Base-by-base conservation (phyloP, 495 filamentous ascomycete genomes). In the Gamarada debralockiae region DNA sequence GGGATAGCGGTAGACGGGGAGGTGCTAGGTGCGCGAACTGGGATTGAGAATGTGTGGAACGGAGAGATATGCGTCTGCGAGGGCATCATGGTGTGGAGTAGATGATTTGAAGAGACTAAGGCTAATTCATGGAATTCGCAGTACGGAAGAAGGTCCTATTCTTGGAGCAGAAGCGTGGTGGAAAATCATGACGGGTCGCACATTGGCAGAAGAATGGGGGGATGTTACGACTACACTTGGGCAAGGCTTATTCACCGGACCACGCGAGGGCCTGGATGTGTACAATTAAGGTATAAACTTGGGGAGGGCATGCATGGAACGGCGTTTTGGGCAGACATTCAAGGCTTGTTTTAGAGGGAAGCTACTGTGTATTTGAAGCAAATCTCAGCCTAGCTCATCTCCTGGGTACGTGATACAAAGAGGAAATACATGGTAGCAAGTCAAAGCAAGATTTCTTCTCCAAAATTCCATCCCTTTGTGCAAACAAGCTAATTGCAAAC, bases 121-220 rank as follows among this genome's bases (percentile, higher is more conserved):
- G 49, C 60, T 59, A 57, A 60, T 38, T 38, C 20, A 3, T 7
- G 38, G 20, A 22, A 27, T 22, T 29, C 50, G 15, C 56, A 90
- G 86, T 90, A n/a, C 77, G 82, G 50, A 91, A 90, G 73, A 81
- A 92, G 73, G 92, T 97, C 38, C 78, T 97, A 3, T 97, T 97
- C 70, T 79, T 96, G 23, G 92, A 97, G 71, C 83, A 88, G 72
- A 95, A 92, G 52, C 55, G 61, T 47, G 55, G 61, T 48, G 55
- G 55, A 27, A 15, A 46, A 14, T 37, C 17, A 50, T 38, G 21
- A 52, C 6, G 13, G 22, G 37, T 15, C 37, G 37, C 14, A 39
- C 37, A n/a, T n/a, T n/a, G n/a, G n/a, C n/a, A n/a, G n/a, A n/a
- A n/a, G n/a, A n/a, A n/a, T n/a, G n/a, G n/a, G n/a, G n/a, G n/a